Conservation (phyloP, 306 rosid genomes). For the Lathyrus sativus region DNA sequence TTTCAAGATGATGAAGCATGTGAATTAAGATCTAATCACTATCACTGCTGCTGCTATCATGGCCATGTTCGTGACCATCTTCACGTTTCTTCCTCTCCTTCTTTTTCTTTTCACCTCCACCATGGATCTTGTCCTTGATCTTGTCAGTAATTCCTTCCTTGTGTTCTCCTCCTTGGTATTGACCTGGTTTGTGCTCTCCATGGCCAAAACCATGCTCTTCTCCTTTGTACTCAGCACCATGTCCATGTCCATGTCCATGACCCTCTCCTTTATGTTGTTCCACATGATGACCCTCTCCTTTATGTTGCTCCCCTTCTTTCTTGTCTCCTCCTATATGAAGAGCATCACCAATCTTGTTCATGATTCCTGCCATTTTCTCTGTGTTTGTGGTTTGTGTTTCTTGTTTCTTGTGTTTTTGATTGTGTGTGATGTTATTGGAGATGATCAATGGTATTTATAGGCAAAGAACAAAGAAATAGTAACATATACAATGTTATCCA, state of each 20-base stretch:
- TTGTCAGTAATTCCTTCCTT: slow-evolving; percentile 58
- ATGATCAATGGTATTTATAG: slow-evolving; percentile 35
- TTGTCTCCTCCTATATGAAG: slow-evolving; percentile 61
- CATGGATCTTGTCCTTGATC: slow-evolving; percentile 62
- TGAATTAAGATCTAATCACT: slow-evolving; percentile 52
- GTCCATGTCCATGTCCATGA: slow-evolving; percentile 1
- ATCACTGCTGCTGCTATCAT: slow-evolving; percentile 66
- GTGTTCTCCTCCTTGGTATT: slow-evolving; percentile 32
- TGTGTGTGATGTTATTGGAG: background rate
- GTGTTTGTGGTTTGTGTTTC: background rate
- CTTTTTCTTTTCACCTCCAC: slow-evolving; percentile 36
- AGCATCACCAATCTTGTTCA: slow-evolving; percentile 58
- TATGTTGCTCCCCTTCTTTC: slow-evolving; percentile 41
- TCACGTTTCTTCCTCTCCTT: slow-evolving; percentile 37
- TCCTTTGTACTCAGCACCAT: slow-evolving; percentile 28
- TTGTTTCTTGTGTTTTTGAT: slow-evolving; percentile 1
- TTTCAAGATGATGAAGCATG: slow-evolving; percentile 4
- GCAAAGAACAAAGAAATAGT: background rate
- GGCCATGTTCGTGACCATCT: slow-evolving; percentile 39
- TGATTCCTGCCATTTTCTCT: slow-evolving; percentile 52
- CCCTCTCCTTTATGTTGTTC: slow-evolving; percentile 16
- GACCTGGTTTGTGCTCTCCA: slow-evolving; percentile 30
- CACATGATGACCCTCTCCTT: slow-evolving; percentile 20
- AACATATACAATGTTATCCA: slow-evolving; percentile 6
- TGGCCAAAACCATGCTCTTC: slow-evolving; percentile 22